Evolutionary conservation across 768 basidiomycete genomes (phyloP).

Genomic region (Hygrophorus russula): DNA sequence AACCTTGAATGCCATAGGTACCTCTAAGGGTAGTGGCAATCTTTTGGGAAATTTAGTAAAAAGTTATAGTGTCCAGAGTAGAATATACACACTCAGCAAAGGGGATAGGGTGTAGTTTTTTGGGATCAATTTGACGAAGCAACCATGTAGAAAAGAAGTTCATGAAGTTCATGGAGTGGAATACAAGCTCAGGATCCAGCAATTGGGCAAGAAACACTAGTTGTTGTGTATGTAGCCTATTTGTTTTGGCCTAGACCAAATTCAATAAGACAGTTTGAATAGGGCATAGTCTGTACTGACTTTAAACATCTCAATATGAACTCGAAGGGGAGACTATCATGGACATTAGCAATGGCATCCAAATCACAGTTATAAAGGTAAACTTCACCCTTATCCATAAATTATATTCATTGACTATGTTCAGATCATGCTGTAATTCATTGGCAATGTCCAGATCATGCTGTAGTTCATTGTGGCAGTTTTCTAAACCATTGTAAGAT

Average conservation of each 20-base stretch:
- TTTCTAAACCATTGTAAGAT: slow-evolving; percentile 59
- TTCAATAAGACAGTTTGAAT: neutral
- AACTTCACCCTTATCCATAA: slow-evolving; percentile 68
- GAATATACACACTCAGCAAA: slow-evolving; percentile 44
- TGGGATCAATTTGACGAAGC: slow-evolving; percentile 81
- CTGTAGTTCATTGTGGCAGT: slow-evolving; percentile 67
- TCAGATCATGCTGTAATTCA: no score
- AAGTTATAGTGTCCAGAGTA: neutral
- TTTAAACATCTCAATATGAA: slow-evolving; percentile 72
- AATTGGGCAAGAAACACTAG: slow-evolving; percentile 79
- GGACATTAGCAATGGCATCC: neutral
- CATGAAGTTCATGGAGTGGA: slow-evolving; percentile 72
- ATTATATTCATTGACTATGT: slow-evolving; percentile 57
- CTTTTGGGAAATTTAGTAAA: slow-evolving; percentile 26
- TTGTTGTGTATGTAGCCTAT: slow-evolving; percentile 57
- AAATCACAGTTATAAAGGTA: neutral
- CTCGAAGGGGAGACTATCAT: slow-evolving; percentile 54
- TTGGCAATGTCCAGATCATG: slow-evolving; percentile 74
- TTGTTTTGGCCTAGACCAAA: slow-evolving; percentile 50
- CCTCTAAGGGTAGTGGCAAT: slow-evolving; percentile 78
- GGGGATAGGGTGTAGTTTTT: slow-evolving; percentile 61
- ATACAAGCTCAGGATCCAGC: slow-evolving; percentile 74
- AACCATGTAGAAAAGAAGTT: slow-evolving; percentile 92
- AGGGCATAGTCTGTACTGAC: slow-evolving; percentile 18
- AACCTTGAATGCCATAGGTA: slow-evolving; percentile 75